Base-by-base conservation (phyloP, 805 yeast genomes). In the Hanseniaspora hatyaiensis region DNA sequence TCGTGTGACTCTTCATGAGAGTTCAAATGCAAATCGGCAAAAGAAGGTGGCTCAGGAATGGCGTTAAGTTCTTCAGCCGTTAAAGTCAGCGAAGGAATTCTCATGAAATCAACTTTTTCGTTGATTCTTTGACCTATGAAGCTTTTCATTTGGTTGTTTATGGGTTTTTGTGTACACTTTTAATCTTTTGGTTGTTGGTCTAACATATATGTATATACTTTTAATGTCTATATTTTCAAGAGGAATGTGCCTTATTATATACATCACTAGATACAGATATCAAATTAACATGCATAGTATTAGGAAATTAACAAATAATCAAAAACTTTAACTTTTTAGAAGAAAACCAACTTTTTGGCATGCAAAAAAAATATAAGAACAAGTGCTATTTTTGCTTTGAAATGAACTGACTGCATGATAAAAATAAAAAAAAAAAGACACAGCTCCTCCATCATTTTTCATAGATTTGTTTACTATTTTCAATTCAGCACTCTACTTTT, bases 31-130 rank as follows among this genome's bases (percentile, higher is more conserved):
- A 36, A 32, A 20, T 16, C 24, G 5, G 39, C 43, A 49, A 44
- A 42, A 23, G 23, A 18, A 29, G 52, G 45, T 50, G 55, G 41
- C 43, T 51, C 51, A 3, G 67, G 66, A 11, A 63, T 52, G 4
- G 51, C 33, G 6, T 39, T 16, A 32, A 63, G 42, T 44, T 63
- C 67, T 13, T 56, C 57, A 2, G 50, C 52, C 1, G 65, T 58
- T 32, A 63, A 34, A 1, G 56, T 54, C 48, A 61, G 40, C 2
- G 67, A 62, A 1, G 65, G 53, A 2, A 65, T 63, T 32, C 65
- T 57, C 20, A 55, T 38, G 20, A 54, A 57, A 51, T 62, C 67
- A 2, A 48, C 49, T n/a, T 49, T 52, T 18, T 52, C 52, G 16
- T 55, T 52, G 9, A 63, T 55, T 39, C 51, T 54, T 40, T 63